These are phyloP conservation scores for Zygnema circumcarinatum DNA, from an alignment of 139 green algal genomes.

Conservation along the genomic window DNA sequence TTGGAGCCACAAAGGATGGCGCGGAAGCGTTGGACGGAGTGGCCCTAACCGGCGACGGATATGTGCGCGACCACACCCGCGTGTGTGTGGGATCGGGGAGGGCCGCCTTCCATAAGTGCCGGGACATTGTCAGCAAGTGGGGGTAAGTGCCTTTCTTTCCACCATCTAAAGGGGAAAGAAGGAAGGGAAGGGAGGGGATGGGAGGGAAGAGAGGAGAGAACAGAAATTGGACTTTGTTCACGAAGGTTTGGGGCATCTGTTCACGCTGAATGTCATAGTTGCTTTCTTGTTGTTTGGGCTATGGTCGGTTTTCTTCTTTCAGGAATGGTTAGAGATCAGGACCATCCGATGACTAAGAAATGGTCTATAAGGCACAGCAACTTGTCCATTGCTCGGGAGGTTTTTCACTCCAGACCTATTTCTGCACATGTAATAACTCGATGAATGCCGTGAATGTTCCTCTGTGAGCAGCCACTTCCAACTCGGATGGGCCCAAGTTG, in stretches of 20 bases:
- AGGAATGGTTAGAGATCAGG: no score
- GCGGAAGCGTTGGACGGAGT: not conserved
- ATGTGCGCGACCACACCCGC: conserved; percentile 2
- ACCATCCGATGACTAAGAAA: no score
- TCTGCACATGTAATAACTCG: no score
- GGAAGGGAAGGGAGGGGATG: not conserved
- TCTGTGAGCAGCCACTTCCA: conserved; percentile 21
- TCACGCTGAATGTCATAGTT: not conserved
- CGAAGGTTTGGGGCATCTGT: not conserved
- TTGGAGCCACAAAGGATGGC: not conserved
- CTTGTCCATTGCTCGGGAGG: not conserved
- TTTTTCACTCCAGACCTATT: no score
- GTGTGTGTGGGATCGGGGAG: not conserved
- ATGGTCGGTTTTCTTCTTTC: no score
- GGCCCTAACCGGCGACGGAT: not conserved
- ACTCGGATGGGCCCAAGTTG: conserved; percentile 17
- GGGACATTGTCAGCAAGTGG: not conserved
- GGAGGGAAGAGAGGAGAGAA: not conserved
- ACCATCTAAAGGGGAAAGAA: not conserved
- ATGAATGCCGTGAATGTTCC: not conserved
- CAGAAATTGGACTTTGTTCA: not conserved
- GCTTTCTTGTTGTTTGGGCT: not conserved
- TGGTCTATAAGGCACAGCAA: no score
- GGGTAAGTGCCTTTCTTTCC: not conserved
- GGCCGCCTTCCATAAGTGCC: not conserved